Conservation (phyloP, 1,284 basidiomycete species). For the Hemileia vastatrix region DNA sequence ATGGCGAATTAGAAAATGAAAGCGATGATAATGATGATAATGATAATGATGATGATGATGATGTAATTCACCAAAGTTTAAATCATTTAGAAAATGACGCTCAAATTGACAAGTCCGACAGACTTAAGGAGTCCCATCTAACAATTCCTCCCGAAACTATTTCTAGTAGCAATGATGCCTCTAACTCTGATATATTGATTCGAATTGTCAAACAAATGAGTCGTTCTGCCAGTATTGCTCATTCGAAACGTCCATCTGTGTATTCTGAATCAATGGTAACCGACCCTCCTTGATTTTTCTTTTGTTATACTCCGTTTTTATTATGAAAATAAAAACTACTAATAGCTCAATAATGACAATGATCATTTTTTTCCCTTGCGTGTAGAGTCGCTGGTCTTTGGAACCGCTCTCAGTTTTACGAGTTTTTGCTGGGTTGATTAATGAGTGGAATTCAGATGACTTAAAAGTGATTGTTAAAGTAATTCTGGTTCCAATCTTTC, state of each 20-base stretch:
- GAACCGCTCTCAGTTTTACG: conserved; percentile 70
- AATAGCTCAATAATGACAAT: neutral
- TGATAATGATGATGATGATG: conserved; percentile 25
- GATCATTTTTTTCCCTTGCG: neutral
- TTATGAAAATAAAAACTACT: conserved; percentile 6
- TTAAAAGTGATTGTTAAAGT: conserved; percentile 67
- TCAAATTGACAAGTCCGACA: conserved; percentile 34
- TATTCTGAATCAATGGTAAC: no score
- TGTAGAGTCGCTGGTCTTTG: conserved; percentile 60
- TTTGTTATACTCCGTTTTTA: conserved; percentile 49
- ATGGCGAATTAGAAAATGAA: conserved; percentile 25
- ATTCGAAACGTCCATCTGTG: conserved; percentile 51
- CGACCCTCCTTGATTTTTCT: no score
- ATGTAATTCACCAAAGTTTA: conserved; percentile 30
- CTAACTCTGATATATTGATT: conserved; percentile 75
- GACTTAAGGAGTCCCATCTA: conserved; percentile 15
- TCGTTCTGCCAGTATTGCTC: conserved; percentile 59
- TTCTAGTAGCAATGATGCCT: conserved; percentile 87
- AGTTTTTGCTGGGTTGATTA: conserved; percentile 88
- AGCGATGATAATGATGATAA: conserved; percentile 34
- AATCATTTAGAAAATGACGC: conserved; percentile 40
- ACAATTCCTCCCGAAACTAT: conserved; percentile 45
- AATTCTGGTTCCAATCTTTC: conserved; percentile 74
- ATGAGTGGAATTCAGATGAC: conserved; percentile 55
- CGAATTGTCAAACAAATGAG: conserved; percentile 46